Conservation (phyloP, 2,329 filamentous ascomycete genomes). For the Cercospora citrullina region DNA sequence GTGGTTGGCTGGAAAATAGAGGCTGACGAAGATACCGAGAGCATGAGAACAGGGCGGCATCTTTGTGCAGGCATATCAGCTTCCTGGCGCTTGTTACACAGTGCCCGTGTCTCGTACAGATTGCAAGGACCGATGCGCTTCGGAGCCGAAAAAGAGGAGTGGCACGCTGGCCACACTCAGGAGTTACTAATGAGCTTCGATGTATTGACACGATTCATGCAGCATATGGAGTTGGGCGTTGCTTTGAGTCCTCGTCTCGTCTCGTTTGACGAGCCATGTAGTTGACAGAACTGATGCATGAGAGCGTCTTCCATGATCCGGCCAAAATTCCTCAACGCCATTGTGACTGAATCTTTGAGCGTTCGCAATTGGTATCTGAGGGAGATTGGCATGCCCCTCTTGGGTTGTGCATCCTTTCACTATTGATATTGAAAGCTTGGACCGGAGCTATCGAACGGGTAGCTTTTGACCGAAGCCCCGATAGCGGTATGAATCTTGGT, state of each 20-base stretch:
- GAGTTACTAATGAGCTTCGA: neutral
- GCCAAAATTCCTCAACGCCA: neutral
- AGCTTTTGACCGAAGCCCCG: neutral
- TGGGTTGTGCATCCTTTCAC: neutral
- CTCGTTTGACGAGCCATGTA: too few species aligned
- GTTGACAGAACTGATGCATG: neutral
- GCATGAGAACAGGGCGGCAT: neutral
- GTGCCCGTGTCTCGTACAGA: neutral
- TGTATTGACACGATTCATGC: neutral
- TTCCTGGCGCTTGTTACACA: neutral
- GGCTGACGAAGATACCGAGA: neutral
- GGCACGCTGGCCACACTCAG: neutral
- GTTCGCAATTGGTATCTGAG: neutral
- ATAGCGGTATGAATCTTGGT: neutral
- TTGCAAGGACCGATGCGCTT: neutral
- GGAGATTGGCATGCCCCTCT: neutral
- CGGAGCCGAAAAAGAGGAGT: neutral
- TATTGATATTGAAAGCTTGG: neutral
- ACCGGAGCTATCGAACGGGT: neutral
- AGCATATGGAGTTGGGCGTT: neutral
- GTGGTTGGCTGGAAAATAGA: slow-evolving; percentile 42
- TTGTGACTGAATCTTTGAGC: neutral
- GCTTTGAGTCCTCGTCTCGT: too few species aligned
- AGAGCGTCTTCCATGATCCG: neutral
- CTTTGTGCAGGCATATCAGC: neutral